Evolutionary conservation across 805 yeast genomes (phyloP).

Genomic region (Pichia heedii): DNA sequence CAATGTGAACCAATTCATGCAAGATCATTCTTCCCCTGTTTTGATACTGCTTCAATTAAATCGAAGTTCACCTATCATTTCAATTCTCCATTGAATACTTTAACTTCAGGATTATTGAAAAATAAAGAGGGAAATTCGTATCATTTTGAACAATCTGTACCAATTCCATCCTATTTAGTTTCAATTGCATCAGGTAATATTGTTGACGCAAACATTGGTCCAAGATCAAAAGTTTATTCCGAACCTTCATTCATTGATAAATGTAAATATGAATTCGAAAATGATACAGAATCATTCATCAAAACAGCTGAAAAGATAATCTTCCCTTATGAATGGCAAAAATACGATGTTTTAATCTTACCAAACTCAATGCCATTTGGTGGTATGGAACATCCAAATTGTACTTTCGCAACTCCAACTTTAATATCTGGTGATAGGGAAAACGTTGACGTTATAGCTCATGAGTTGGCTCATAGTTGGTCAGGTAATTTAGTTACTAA

Average conservation of each 20-base stretch:
- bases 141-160: conserved; percentile 61
- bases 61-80: conserved; percentile 51
- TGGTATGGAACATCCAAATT: conserved; percentile 92
- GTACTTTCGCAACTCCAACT: conserved; percentile 87
- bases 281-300: conserved; percentile 75
- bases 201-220: conserved; percentile 61
- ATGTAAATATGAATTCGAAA: conserved; percentile 72
- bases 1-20: conserved; percentile 93
- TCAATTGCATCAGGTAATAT: conserved; percentile 84
- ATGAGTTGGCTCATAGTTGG: conserved; percentile 91
- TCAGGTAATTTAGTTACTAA: conserved; percentile 86
- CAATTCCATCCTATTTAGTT: conserved; percentile 77
- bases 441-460: conserved; percentile 85
- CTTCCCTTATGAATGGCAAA: conserved; percentile 77
- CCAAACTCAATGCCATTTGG: conserved; percentile 81
- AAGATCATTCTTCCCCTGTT: conserved; percentile 77
- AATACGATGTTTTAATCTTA: conserved; percentile 70
- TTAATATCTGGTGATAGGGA: conserved; percentile 76
- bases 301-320: conserved; percentile 67
- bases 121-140: conserved; percentile 29
- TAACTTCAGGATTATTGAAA: conserved; percentile 52
- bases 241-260: conserved; percentile 62
- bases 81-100: conserved; percentile 56
- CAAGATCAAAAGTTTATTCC: conserved; percentile 73
- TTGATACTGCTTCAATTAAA: conserved; percentile 84